Conservation (phyloP, 768 basidiomycete species). For the Hypsizygus marmoreus region DNA sequence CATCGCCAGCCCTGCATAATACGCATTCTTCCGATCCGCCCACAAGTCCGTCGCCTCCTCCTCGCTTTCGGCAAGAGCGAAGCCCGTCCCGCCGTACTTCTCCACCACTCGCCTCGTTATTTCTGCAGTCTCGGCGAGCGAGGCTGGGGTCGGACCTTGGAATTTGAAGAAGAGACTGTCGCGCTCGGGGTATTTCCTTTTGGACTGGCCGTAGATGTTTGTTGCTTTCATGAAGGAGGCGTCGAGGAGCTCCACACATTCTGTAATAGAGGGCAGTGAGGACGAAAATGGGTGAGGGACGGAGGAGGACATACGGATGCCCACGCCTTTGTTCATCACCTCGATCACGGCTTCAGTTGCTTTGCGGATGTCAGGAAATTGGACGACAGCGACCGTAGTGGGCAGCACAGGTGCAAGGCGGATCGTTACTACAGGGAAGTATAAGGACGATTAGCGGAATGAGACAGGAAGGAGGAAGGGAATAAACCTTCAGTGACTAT, state of each 20-base stretch:
- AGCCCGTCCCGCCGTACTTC: conserved; percentile 68
- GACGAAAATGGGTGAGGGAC: background rate
- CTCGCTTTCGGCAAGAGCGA: conserved; percentile 62
- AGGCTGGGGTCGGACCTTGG: conserved; percentile 64
- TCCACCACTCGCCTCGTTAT: conserved; percentile 59
- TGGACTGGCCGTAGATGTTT: conserved; percentile 56
- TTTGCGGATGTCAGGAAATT: conserved; percentile 73
- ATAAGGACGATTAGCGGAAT: background rate
- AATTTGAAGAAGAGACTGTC: conserved; percentile 89
- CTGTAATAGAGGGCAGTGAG: conserved; percentile 30
- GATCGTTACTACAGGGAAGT: conserved; percentile 78
- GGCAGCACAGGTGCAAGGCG: conserved; percentile 80
- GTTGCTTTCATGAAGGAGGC: conserved; percentile 64
- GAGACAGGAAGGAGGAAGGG: background rate
- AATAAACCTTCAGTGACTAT: conserved; percentile 80
- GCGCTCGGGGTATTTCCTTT: conserved; percentile 56
- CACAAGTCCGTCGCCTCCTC: conserved; percentile 76
- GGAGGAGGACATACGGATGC: conserved; percentile 60
- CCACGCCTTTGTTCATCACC: conserved; percentile 69
- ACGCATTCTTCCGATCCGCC: conserved; percentile 70
- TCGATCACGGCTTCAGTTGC: conserved; percentile 79
- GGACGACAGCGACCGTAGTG: conserved; percentile 79
- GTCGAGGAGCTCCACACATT: conserved; percentile 87
- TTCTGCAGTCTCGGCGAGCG: conserved; percentile 61
- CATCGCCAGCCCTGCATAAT: conserved; percentile 56